phyloP scores from a whole-genome alignment of 2,329 filamentous ascomycete species.

The Volutella citrinella region DNA sequence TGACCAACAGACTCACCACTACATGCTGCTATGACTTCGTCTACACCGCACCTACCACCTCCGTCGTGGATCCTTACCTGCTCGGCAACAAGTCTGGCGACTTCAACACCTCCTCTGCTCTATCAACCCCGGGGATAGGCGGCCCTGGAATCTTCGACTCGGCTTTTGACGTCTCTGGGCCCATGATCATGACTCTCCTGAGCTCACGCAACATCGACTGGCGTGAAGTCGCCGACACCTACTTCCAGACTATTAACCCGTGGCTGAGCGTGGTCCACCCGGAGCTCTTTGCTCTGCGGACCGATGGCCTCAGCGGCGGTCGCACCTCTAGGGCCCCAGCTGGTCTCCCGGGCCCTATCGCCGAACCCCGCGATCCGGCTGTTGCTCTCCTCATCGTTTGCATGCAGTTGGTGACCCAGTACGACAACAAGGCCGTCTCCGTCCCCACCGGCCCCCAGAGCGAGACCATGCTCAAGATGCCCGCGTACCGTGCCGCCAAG shows the following conservation, averaged over 20 bases:
- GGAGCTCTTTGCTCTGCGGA: conserved; percentile 33
- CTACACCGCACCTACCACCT: conserved; percentile 33
- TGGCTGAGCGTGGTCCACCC: conserved; percentile 42
- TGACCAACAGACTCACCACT: conserved; percentile 26
- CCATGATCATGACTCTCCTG: conserved; percentile 38
- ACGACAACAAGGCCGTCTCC: conserved; percentile 34
- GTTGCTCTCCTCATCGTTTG: conserved; percentile 39
- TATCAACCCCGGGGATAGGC: neutral
- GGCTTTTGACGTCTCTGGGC: conserved; percentile 32
- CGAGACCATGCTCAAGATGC: conserved; percentile 38
- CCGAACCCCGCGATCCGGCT: conserved; percentile 22
- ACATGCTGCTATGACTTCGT: conserved; percentile 36
- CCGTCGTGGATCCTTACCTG: conserved; percentile 29
- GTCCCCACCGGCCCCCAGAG: conserved; percentile 24
- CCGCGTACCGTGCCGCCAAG: conserved; percentile 37
- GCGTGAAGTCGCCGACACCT: conserved; percentile 34
- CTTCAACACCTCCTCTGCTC: conserved; percentile 1
- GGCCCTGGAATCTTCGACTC: conserved; percentile 28
- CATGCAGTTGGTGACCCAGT: conserved; percentile 40
- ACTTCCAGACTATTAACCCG: conserved; percentile 39
- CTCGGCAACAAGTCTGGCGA: conserved; percentile 20
- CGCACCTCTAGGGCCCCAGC: conserved; percentile 3
- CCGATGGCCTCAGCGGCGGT: conserved; percentile 12
- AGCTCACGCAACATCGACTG: conserved; percentile 33
- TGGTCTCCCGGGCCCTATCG: neutral